Percentiles rank a stretch among this genome's conserved stretches.
These are phyloP conservation scores for Carex sylvatica DNA, from an alignment of 202 grass and related monocot genomes.

Conservation along the genomic window DNA sequence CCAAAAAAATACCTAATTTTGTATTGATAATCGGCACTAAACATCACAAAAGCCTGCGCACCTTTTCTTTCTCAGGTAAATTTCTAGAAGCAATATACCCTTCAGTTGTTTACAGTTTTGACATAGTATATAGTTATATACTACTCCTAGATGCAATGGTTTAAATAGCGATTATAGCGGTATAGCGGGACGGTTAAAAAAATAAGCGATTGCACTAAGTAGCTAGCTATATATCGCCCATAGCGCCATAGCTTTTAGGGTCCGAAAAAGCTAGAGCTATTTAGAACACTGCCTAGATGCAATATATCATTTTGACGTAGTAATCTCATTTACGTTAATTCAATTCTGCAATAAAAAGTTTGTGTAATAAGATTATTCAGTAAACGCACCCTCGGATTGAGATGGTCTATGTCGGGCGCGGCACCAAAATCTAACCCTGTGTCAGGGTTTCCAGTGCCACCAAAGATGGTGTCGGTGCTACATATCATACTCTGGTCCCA, in stretches of 20 bases:
- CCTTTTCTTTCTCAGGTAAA: not conserved
- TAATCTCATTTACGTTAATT: not conserved
- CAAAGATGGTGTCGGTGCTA: conserved; percentile 57
- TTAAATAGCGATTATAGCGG: no score
- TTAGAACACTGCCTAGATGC: not conserved
- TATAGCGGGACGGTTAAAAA: no score
- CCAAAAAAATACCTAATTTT: not conserved
- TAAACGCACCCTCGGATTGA: conserved; percentile 35
- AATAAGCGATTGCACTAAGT: no score
- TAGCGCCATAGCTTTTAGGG: no score
- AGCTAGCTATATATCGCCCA: no score
- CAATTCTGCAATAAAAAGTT: not conserved
- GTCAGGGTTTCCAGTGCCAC: conserved; percentile 68
- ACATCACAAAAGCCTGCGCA: not conserved
- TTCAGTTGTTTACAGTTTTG: not conserved
- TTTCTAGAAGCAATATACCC: not conserved
- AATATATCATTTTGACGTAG: not conserved
- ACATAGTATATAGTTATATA: not conserved
- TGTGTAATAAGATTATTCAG: not conserved
- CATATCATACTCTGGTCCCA: conserved; percentile 89
- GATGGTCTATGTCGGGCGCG: conserved; percentile 77
- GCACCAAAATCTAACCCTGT: conserved; percentile 54
- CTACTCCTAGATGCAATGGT: not conserved
- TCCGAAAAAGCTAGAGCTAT: no score
- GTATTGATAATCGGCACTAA: not conserved